Conservation (phyloP, 2,329 filamentous ascomycete genomes). For the Exserohilum rostratum region DNA sequence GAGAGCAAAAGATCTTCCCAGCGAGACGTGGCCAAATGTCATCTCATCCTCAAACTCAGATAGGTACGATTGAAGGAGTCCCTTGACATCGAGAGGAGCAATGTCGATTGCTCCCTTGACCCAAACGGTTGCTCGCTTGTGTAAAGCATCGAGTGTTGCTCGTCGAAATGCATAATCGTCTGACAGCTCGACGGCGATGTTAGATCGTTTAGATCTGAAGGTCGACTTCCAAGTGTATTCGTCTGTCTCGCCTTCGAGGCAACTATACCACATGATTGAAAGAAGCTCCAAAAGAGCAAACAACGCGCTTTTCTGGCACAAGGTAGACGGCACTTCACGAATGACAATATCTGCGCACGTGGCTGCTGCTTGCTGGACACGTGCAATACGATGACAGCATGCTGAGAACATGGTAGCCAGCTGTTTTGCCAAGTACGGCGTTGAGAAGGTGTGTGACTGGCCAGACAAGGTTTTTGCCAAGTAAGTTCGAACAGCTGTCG, state of each 20-base stretch:
- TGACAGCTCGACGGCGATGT: constrained; percentile 86
- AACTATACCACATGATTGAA: constrained; percentile 93
- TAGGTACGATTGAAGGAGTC: constrained; percentile 91
- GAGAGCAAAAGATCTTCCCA: constrained; percentile 91
- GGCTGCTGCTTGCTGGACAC: constrained; percentile 87
- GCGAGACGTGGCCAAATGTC: constrained; percentile 85
- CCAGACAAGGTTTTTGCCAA: constrained; percentile 75
- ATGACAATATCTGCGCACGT: constrained; percentile 86
- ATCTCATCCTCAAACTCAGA: constrained; percentile 94
- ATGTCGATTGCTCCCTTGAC: constrained; percentile 79
- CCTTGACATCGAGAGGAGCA: constrained; percentile 92
- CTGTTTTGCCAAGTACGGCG: constrained; percentile 87
- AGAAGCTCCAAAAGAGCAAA: constrained; percentile 92
- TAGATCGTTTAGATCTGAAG: constrained; percentile 77
- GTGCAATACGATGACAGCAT: constrained; percentile 91
- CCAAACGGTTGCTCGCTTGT: constrained; percentile 80
- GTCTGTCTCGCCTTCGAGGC: constrained; percentile 91
- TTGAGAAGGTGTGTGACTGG: constrained; percentile 78
- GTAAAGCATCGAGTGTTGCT: constrained; percentile 76
- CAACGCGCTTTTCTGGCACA: constrained; percentile 87
- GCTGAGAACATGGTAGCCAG: constrained; percentile 82
- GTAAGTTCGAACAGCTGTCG: constrained; percentile 79
- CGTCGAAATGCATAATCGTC: constrained; percentile 87
- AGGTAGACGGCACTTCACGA: constrained; percentile 79
- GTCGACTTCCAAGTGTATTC: constrained; percentile 86